phyloP scores from a whole-genome alignment of 2,329 filamentous ascomycete species.

The Colletotrichum somersetense region DNA sequence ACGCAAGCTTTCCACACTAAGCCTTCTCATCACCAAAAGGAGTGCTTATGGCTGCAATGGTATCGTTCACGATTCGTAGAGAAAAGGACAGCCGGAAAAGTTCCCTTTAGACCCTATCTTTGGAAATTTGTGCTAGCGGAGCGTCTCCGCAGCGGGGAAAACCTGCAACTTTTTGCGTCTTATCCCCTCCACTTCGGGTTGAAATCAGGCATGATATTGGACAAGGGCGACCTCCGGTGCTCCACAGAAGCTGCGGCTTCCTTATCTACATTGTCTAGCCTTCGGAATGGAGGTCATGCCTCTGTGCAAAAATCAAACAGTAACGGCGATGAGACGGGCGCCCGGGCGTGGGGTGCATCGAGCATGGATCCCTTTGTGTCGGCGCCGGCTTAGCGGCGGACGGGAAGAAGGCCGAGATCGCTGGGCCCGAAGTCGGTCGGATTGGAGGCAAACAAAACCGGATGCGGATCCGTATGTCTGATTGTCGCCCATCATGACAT shows the following conservation, averaged over 20 bases:
- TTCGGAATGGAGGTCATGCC: neutral
- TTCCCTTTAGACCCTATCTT: slow-evolving; percentile 23
- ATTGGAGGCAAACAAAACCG: slow-evolving; percentile 22
- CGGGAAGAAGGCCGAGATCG: slow-evolving; percentile 27
- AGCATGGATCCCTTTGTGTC: neutral
- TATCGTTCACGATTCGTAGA: slow-evolving; percentile 4
- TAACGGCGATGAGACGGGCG: slow-evolving; percentile 21
- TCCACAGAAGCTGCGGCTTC: slow-evolving; percentile 20
- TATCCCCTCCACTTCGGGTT: slow-evolving; percentile 35
- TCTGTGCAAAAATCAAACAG: neutral
- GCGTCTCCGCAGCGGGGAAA: slow-evolving; percentile 33
- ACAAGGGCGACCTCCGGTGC: slow-evolving; percentile 22
- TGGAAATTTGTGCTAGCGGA: slow-evolving; percentile 16
- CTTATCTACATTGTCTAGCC: slow-evolving; percentile 24
- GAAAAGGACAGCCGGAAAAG: neutral
- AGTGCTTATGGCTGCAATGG: too few species aligned
- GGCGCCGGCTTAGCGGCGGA: slow-evolving; percentile 19
- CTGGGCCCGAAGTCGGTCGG: slow-evolving; percentile 34
- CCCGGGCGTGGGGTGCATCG: slow-evolving; percentile 24
- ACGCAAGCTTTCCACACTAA: too few species aligned
- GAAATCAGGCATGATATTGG: slow-evolving; percentile 39
- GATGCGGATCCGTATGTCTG: slow-evolving; percentile 28
- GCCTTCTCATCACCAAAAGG: too few species aligned
- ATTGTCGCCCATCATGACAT: neutral
- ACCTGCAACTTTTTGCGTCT: slow-evolving; percentile 33